Evolutionary conservation across 2,329 filamentous ascomycete genomes (phyloP).

Genomic region (Metarhizium brunneum): DNA sequence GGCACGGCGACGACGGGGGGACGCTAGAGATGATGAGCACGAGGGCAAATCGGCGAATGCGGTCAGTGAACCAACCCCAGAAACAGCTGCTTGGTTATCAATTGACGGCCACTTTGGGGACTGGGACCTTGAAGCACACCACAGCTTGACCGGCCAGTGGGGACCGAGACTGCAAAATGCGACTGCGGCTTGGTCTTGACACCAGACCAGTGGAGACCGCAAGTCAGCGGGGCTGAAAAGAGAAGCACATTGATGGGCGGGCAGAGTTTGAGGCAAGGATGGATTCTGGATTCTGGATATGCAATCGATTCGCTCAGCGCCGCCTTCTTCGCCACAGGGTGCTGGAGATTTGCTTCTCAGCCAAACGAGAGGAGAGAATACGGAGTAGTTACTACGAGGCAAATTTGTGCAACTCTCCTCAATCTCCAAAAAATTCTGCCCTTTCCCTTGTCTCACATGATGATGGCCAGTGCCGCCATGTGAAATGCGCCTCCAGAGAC

Average conservation of each 20-base stretch:
- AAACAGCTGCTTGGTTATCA: background rate
- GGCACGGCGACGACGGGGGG: background rate
- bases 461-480: background rate
- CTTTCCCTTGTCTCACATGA: background rate
- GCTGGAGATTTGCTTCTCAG: too few relatives aligned
- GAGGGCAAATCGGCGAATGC: background rate
- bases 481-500: background rate
- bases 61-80: background rate
- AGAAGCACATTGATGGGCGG: background rate
- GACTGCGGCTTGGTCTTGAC: background rate
- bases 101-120: background rate
- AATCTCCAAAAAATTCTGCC: background rate
- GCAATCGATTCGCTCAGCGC: too few relatives aligned
- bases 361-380: too few relatives aligned
- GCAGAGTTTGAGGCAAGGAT: too few relatives aligned
- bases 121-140: background rate
- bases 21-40: background rate
- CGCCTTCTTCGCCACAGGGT: too few relatives aligned
- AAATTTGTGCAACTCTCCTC: too few relatives aligned
- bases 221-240: background rate
- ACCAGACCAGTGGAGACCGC: background rate
- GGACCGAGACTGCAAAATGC: background rate
- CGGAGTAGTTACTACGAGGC: too few relatives aligned
- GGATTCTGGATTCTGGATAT: too few relatives aligned
- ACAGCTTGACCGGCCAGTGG: background rate